Conservation (phyloP, 2,329 filamentous ascomycete species). For the Emericellopsis cladophorae region DNA sequence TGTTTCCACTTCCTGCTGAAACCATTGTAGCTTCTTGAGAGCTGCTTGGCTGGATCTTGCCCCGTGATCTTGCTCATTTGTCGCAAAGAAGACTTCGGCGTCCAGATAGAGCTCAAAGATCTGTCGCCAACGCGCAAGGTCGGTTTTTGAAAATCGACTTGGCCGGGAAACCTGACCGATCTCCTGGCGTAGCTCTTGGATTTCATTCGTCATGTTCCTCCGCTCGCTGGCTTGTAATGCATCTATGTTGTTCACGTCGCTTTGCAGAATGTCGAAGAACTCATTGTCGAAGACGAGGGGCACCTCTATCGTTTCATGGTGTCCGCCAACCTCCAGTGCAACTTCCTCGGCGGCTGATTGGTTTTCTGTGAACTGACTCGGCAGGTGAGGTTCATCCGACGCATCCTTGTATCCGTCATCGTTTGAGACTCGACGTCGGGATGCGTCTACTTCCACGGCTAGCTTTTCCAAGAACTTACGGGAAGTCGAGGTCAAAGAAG, state of each 20-base stretch:
- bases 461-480: conserved; percentile 50
- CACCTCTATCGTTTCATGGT: conserved; percentile 46
- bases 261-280: conserved; percentile 67
- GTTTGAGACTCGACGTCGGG: conserved; percentile 2
- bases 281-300: conserved; percentile 65
- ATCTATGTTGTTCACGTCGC: conserved; percentile 58
- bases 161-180: conserved; percentile 55
- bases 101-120: conserved; percentile 76
- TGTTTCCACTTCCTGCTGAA: conserved; percentile 53
- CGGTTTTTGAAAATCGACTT: conserved; percentile 46
- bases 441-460: conserved; percentile 25
- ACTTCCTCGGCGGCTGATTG: not conserved
- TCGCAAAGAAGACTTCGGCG: conserved; percentile 71
- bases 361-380: not conserved
- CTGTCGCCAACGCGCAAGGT: conserved; percentile 65
- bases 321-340: not conserved
- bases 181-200: conserved; percentile 50
- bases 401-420: not conserved
- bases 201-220: conserved; percentile 46
- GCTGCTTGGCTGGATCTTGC: conserved; percentile 53
- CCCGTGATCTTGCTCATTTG: conserved; percentile 58
- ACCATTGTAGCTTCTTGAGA: conserved; percentile 55
- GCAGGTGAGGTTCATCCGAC: not conserved
- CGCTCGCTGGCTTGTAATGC: conserved; percentile 55
- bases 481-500: conserved; percentile 52